phyloP scores from a whole-genome alignment of 1,284 basidiomycete genomes.

The Sanghuangporus sanghuang region DNA sequence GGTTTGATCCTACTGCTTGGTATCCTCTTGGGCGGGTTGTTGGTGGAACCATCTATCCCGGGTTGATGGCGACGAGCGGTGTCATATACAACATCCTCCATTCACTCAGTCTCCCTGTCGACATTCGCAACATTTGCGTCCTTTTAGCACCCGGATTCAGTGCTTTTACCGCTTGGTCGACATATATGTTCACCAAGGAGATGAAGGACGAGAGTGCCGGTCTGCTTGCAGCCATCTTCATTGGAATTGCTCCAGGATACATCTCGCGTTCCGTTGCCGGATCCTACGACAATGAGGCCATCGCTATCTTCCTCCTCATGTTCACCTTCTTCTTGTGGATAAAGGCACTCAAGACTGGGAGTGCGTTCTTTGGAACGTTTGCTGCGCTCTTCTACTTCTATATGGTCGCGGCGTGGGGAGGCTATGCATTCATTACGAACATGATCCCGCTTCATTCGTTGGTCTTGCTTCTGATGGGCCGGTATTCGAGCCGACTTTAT shows the following conservation, averaged over 20 bases:
- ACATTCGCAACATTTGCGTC: slow-evolving; percentile 97
- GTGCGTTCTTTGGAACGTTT: slow-evolving; percentile 85
- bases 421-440: slow-evolving; percentile 99
- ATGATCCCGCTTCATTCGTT: slow-evolving; percentile 98
- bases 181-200: slow-evolving; percentile 95
- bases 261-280: slow-evolving; percentile 99
- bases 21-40: slow-evolving; percentile 98
- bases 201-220: slow-evolving; percentile 93
- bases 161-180: slow-evolving; percentile 95
- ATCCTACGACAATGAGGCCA: slow-evolving; percentile 99
- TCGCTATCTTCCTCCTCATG: slow-evolving; percentile 99
- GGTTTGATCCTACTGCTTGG: slow-evolving; percentile 99
- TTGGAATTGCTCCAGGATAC: slow-evolving; percentile 96
- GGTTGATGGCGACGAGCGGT: slow-evolving; percentile 95
- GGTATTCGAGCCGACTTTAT: slow-evolving; percentile 90
- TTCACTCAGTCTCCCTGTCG: slow-evolving; percentile 89
- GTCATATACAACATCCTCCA: slow-evolving; percentile 93
- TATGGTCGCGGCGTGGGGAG: slow-evolving; percentile 99
- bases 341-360: slow-evolving; percentile 92
- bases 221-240: slow-evolving; percentile 96
- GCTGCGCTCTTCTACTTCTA: slow-evolving; percentile 99
- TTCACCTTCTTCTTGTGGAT: slow-evolving; percentile 99
- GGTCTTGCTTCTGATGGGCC: slow-evolving; percentile 94
- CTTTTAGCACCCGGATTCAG: slow-evolving; percentile 96
- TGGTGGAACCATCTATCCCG: slow-evolving; percentile 97